Base-by-base conservation (phyloP, 2,329 filamentous ascomycete species). In the Cladosporium halotolerans region DNA sequence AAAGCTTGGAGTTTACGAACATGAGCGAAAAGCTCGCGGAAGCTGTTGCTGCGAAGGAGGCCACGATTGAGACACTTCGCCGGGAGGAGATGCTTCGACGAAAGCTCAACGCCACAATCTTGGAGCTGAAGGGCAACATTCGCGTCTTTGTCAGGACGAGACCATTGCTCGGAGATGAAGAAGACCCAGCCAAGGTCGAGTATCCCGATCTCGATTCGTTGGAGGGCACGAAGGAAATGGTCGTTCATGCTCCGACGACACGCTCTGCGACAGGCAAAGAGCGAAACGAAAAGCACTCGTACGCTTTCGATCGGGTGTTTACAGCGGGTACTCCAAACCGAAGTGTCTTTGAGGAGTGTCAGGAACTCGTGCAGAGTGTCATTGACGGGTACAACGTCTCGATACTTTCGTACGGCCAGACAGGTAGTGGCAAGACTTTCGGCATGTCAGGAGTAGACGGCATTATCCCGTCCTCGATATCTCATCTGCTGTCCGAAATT, bases 351-450 rank as follows among this genome's bases (percentile, higher is more conserved):
- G 89, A 88, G 52, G 93, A 99, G 68, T 97, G 97, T 66, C 95
- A 89, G 53, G 93, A 99, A 68, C 81, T 99, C 33, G 91, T 99
- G 1, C 93, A 99, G 71, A 95, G 89, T 62, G 93, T 95, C 0
- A 78, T 99, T 38, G 93, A 99, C 65, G 93, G 93, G 1, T 99
- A 96, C 75, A 99, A 97, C 62, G 93, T 99, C 48, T 97, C 92
- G 71, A 97, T 99, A 58, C 96, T 99, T 73, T 96, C 91, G 67
- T 99, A 99, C 66, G 93, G 93, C 41, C 93, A 99, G 70, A 99
- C 93, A 0, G 93, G 93, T 3, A 93, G 91, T 14, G 93, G 93
- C 56, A 99, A 99, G 77, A 99, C 93, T 0, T 88, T 86, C 67
- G 97, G 93, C 3, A 99, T 99, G 93, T 95, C 88, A 9, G 87